Percentiles rank a stretch among this genome's conserved stretches.
Evolutionary conservation across 257 asterid genomes (phyloP).

Genomic region (Solanum rostratum): DNA sequence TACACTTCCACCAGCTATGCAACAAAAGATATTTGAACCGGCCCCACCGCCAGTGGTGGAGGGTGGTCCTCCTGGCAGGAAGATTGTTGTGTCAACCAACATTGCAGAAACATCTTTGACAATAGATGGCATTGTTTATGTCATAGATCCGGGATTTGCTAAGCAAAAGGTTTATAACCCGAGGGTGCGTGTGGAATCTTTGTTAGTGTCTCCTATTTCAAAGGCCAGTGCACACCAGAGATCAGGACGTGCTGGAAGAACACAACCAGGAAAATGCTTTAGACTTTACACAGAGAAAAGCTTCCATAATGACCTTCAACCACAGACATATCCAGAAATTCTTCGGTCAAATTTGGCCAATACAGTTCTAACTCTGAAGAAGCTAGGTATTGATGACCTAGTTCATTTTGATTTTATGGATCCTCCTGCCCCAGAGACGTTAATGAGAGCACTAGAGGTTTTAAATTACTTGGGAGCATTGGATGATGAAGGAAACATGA

Average conservation of each 20-base stretch:
- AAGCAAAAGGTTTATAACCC: slow-evolving; percentile 94
- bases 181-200: slow-evolving; percentile 83
- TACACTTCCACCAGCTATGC: slow-evolving; percentile 97
- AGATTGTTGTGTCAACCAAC: slow-evolving; percentile 88
- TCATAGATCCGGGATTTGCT: slow-evolving; percentile 93
- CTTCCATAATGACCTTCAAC: slow-evolving; percentile 76
- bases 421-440: slow-evolving; percentile 97
- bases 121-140: slow-evolving; percentile 95
- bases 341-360: slow-evolving; percentile 84
- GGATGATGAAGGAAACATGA: slow-evolving; percentile 91
- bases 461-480: slow-evolving; percentile 90
- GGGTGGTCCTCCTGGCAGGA: slow-evolving; percentile 95
- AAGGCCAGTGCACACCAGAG: slow-evolving; percentile 99
- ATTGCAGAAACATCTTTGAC: slow-evolving; percentile 97
- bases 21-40: slow-evolving; percentile 91
- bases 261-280: slow-evolving; percentile 96
- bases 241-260: slow-evolving; percentile 99
- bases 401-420: slow-evolving; percentile 99
- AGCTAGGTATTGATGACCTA: slow-evolving; percentile 82
- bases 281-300: slow-evolving; percentile 91
- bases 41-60: slow-evolving; percentile 90
- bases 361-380: slow-evolving; percentile 85
- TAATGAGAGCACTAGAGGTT: slow-evolving; percentile 92
- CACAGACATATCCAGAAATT: slow-evolving; percentile 94
- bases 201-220: slow-evolving; percentile 95